Conservation (phyloP, 192 early-diverging fungal species). For the Backusella sp. region DNA sequence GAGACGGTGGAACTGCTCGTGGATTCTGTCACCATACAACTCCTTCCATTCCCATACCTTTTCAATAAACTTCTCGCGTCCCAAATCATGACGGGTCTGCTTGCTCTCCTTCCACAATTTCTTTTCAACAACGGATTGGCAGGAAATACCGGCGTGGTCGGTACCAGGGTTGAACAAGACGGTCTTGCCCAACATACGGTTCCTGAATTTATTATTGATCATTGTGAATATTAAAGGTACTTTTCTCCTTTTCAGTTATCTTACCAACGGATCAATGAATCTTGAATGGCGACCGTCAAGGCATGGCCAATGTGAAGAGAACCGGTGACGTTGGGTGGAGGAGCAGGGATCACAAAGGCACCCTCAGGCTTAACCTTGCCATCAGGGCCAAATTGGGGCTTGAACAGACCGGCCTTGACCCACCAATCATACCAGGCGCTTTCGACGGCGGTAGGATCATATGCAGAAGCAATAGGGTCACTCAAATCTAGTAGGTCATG, state of each 20-base stretch:
- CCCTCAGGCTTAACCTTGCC: slow-evolving; percentile 76
- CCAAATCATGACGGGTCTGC: slow-evolving; percentile 87
- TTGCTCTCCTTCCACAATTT: slow-evolving; percentile 82
- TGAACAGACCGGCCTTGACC: slow-evolving; percentile 90
- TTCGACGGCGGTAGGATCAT: slow-evolving; percentile 91
- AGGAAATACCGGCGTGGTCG: slow-evolving; percentile 98
- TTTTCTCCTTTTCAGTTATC: background rate
- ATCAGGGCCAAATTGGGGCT: slow-evolving; percentile 73
- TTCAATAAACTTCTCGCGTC: slow-evolving; percentile 85
- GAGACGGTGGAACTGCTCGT: slow-evolving; percentile 84
- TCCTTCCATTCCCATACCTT: slow-evolving; percentile 98
- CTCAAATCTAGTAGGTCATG: slow-evolving; percentile 54
- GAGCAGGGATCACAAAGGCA: slow-evolving; percentile 89
- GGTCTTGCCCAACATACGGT: slow-evolving; percentile 96
- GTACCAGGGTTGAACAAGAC: slow-evolving; percentile 92
- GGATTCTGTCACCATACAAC: slow-evolving; percentile 78
- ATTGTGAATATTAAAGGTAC: background rate
- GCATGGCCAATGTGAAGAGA: slow-evolving; percentile 95
- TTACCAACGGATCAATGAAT: slow-evolving; percentile 88
- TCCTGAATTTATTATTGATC: slow-evolving; percentile 39
- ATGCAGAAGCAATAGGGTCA: slow-evolving; percentile 74
- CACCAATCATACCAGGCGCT: slow-evolving; percentile 97
- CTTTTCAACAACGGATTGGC: slow-evolving; percentile 97
- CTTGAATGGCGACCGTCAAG: slow-evolving; percentile 92
- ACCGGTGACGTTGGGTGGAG: slow-evolving; percentile 99